phyloP scores from a whole-genome alignment of 176 grass and related monocot species.

The Secale cereale region DNA sequence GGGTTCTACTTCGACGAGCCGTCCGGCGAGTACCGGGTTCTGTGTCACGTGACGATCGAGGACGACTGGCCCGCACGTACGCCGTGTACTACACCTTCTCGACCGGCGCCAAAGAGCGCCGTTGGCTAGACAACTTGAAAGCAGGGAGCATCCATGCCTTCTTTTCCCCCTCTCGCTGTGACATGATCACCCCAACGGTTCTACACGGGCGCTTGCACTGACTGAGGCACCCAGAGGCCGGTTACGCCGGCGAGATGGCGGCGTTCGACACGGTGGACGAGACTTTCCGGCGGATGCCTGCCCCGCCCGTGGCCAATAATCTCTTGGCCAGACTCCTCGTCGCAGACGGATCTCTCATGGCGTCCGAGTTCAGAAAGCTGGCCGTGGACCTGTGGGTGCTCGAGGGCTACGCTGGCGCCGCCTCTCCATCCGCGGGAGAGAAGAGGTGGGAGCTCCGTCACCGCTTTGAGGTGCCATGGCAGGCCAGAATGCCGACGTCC shows the following conservation, averaged over 20 bases:
- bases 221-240: background rate
- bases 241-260: background rate
- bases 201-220: background rate
- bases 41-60: background rate
- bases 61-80: too few relatives aligned
- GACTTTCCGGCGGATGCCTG: background rate
- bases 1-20: constrained; percentile 1
- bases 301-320: background rate
- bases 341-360: background rate
- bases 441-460: background rate
- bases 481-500: background rate
- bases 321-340: background rate
- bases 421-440: too few relatives aligned
- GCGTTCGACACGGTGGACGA: background rate
- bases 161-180: too few relatives aligned
- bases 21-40: background rate
- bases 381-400: background rate
- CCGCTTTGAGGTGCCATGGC: background rate
- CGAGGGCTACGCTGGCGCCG: background rate
- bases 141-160: too few relatives aligned
- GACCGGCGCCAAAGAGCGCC: too few relatives aligned
- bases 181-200: background rate
- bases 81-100: background rate
- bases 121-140: too few relatives aligned
- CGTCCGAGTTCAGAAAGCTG: background rate